Evolutionary conservation across 192 early-diverging fungal species (phyloP), one percentile per base, ranked within the genome.

Genomic region (Hyaloraphidium curvatum): DNA sequence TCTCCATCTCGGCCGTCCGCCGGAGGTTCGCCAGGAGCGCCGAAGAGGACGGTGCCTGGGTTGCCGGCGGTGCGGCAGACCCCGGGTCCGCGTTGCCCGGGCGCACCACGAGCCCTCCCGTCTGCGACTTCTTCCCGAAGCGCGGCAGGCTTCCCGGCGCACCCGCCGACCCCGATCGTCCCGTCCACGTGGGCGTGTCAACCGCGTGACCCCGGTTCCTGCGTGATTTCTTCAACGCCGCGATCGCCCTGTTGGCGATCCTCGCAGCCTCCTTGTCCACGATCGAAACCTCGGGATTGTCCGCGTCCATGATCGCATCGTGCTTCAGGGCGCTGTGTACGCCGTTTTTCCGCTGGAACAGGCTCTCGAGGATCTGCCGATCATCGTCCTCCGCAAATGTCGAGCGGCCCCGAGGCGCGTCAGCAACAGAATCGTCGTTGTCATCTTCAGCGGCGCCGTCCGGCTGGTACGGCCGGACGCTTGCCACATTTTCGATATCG

Each of bases 281-380:
- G 17, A 80, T 70, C 7, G 76, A 50, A 5, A 56, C 58, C 33
- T 89, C 82, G 14, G 77, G 70, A 9, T 65, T 76, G 0, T 67
- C 54, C 5, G 73, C 67, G 54, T 82, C 76, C 62, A 94, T 71
- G 50, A 98, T 90, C 13, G 76, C 77, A 54, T 98, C 94, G 58
- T 98, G 94, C 35, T 88, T 69, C 19, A 98, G 61, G 0, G 87
- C 91, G 40, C 84, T 84, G 52, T 91, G 87, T 4, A 96, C 78
- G 0, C 87, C 87, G 2, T 81, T 76, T 59, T 76, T 81, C n/a
- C n/a, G n/a, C 58, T 83, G 69, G 59, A 90, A 91, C n/a, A 97
- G 57, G 28, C 72, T 78, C 17, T 74, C 58, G 11, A 94, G 66
- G 13, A 91, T 80, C n/a, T 80, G 71, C n/a, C 65, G 58, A 30